These are phyloP conservation scores for Boletus edulis DNA, from an alignment of 768 basidiomycete genomes.

Conservation along the genomic window DNA sequence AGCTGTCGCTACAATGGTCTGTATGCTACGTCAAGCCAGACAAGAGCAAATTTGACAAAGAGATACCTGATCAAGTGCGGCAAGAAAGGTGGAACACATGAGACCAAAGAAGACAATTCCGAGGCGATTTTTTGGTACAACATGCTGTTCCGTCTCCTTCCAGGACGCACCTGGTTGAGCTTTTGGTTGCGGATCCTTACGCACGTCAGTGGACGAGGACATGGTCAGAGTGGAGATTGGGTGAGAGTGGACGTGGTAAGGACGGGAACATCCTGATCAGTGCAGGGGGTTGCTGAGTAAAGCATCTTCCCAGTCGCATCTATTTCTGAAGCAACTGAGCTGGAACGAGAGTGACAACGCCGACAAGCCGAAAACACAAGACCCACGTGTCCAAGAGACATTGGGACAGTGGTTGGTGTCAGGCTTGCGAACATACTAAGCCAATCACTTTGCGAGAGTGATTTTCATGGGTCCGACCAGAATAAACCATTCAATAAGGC, in stretches of 20 bases:
- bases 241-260: background rate
- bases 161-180: conserved; percentile 33
- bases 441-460: too few relatives aligned
- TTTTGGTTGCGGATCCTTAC: conserved; percentile 1
- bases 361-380: conserved; percentile 4
- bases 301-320: conserved; percentile 7
- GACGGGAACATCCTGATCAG: background rate
- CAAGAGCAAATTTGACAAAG: background rate
- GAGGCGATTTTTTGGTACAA: conserved; percentile 42
- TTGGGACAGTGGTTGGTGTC: background rate
- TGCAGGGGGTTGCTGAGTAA: background rate
- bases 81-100: conserved; percentile 43
- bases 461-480: too few relatives aligned
- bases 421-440: too few relatives aligned
- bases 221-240: background rate
- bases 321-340: conserved; percentile 7
- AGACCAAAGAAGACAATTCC: conserved; percentile 43
- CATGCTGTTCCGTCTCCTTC: conserved; percentile 39
- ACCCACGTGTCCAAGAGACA: background rate
- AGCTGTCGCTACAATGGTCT: conserved; percentile 49
- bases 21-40: background rate
- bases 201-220: conserved; percentile 1
- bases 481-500: too few relatives aligned
- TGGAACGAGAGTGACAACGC: background rate
- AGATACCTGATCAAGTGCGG: conserved; percentile 47